These are phyloP conservation scores for Teunomyces pallodes DNA, from an alignment of 805 yeast genomes.

Conservation along the genomic window DNA sequence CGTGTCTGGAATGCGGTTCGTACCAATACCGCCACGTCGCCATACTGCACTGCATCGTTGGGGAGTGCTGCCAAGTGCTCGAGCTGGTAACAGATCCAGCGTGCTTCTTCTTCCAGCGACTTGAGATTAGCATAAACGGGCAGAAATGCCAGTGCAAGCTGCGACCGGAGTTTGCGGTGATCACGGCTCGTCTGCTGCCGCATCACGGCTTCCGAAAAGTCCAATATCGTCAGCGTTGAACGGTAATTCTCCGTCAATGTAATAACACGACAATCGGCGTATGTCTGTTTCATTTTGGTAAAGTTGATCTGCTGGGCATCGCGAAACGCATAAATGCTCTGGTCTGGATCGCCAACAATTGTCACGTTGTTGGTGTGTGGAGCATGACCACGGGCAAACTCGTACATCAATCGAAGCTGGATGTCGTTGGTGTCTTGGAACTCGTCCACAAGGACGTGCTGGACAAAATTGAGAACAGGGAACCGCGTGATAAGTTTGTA, in stretches of 20 bases:
- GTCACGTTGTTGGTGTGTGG: constrained; percentile 55
- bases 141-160: constrained; percentile 38
- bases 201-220: constrained; percentile 64
- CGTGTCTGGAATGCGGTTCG: constrained; percentile 63
- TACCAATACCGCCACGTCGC: constrained; percentile 73
- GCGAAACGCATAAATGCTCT: constrained; percentile 86
- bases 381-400: constrained; percentile 38
- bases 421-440: constrained; percentile 87
- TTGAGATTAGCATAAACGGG: constrained; percentile 45
- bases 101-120: constrained; percentile 54
- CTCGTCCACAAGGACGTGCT: constrained; percentile 87
- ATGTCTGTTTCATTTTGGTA: constrained; percentile 46
- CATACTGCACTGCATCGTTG: constrained; percentile 37
- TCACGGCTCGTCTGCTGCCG: constrained; percentile 52
- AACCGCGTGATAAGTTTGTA: constrained; percentile 46
- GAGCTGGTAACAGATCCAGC: constrained; percentile 56
- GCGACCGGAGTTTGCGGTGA: constrained; percentile 46
- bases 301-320: constrained; percentile 75
- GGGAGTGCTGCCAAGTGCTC: constrained; percentile 46
- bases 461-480: constrained; percentile 46
- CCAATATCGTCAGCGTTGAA: constrained; percentile 66
- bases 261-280: constrained; percentile 24
- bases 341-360: constrained; percentile 96
- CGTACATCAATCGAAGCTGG: constrained; percentile 67
- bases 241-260: constrained; percentile 72